Evolutionary conservation across 1,284 basidiomycete genomes (phyloP), one percentile per base, ranked within the genome.

Genomic region (Tremellales sp.): DNA sequence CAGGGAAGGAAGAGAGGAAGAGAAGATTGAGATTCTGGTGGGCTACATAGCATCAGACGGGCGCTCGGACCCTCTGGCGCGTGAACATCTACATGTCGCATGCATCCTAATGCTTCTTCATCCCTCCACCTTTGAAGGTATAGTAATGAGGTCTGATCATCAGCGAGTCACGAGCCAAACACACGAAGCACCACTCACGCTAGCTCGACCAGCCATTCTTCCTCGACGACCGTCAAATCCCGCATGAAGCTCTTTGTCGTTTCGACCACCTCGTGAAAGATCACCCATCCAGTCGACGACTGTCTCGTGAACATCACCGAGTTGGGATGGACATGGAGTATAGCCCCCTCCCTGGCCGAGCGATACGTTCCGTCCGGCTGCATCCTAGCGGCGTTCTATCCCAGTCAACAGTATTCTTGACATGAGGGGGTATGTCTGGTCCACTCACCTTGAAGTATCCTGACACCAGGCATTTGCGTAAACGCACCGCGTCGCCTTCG

Each of bases 261-360:
- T 72, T 97, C 91, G 60, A 94, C 83, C 73, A 97, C 86, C 69
- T 98, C 93, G 67, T 96, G 90, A 66, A 86, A 98, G 21, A 98
- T 79, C 5, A 97, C 89, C 89, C 90, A 98, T 10, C 88, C 88
- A 0, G 86, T 86, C 15, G 83, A 79, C 2, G 94, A 87, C 61
- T 87, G 89, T 33, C 96, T 79, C 2, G 91, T 96, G 68, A 98
- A 98, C 51, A 97, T 77, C 10, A 97, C 89, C 2, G 92, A 97
- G 11, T 85, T 89, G 0, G 94, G 96, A 68, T 98, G 94, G 2
- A 89, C 87, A 74, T 91, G 83, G 17, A 97, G 74, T 17, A 83
- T 90, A 55, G 83, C 84, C 56, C 87, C 84, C 47, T 89, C 90
- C 58, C 86, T 76, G 4, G 92, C 84, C 44, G 85, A 87, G 15